phyloP scores from a whole-genome alignment of 805 yeast species.

The Tetrapisispora iriomotensis region DNA sequence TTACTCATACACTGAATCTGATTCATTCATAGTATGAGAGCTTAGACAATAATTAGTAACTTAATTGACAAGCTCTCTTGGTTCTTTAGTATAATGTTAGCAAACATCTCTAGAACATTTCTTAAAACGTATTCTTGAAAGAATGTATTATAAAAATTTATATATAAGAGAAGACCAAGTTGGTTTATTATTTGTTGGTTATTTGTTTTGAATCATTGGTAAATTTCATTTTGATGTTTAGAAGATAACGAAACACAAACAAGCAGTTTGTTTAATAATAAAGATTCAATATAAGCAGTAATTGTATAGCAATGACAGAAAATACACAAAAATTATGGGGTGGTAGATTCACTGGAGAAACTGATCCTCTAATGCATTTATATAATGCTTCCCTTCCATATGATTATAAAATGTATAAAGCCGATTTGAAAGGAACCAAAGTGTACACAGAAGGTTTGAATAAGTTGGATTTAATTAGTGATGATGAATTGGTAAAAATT shows the following conservation, averaged over 20 bases:
- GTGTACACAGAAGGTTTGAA: conserved; percentile 83
- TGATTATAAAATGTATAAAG: conserved; percentile 89
- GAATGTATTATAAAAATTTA: no score
- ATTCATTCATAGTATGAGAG: no score
- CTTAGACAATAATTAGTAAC: no score
- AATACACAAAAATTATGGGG: conserved; percentile 79
- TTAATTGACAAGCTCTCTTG: no score
- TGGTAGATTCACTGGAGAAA: conserved; percentile 93
- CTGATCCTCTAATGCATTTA: conserved; percentile 95
- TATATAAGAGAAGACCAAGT: no score
- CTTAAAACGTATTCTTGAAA: no score
- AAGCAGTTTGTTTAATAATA: background rate
- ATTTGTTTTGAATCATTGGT: background rate
- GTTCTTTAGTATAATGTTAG: no score
- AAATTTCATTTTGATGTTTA: background rate
- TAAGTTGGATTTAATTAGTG: conserved; percentile 65
- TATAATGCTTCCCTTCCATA: conserved; percentile 96
- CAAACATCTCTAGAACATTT: no score
- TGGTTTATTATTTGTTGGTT: background rate
- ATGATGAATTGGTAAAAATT: conserved; percentile 66
- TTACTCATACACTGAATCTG: no score
- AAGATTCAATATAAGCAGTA: background rate
- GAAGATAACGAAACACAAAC: background rate
- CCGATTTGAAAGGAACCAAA: conserved; percentile 87
- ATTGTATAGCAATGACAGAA: conserved; percentile 15